Base-by-base conservation (phyloP, 768 basidiomycete species). In the Phylloporus scabripes region DNA sequence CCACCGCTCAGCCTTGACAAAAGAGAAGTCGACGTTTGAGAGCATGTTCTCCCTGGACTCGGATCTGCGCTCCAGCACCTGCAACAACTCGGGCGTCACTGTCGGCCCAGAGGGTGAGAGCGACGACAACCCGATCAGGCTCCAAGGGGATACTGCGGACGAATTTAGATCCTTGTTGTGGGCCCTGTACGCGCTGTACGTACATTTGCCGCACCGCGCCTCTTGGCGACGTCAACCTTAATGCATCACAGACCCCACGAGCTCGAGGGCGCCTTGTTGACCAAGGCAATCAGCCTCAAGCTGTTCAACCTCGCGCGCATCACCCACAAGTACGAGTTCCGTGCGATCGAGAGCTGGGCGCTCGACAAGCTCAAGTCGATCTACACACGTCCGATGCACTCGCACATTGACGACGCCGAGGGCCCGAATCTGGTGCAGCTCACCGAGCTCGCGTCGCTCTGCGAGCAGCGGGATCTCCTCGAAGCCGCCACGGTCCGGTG, bases 141-240 rank as follows among this genome's bases (percentile, higher is more conserved):
- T 80, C 29, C 72, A 70, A 33, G 69, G 70, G 6, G 79, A 80
- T 51, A 70, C 70, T 6, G 72, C 70, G 20, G 73, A 74, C 38
- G 74, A 77, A 42, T 78, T 80, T 55, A 68, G 75, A 10, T 77
- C 76, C 4, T 68, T 82, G 33, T 62, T 81, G 31, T 81, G 78
- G 77, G 71, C 74, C 3, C 57, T 79, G 40, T 74, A 80, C 55
- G 72, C 75, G 0, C 58, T 72, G 80, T 82, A 65, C 60, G 78
- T 72, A 43, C 42, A 43, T 45, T 46, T 39, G 33, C 32, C 48
- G 38, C 48, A 33, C 26, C 32, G 10, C 0, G 2, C 32, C 21
- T 6, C 18, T 28, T 43, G 14, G 49, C 50, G 26, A 21, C 33
- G 41, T 39, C 52, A 43, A 28, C 33, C 36, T 26, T 48, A 32